Base-by-base conservation (phyloP, 108 stramenopile species). In the Hondaea fermentalgiana region DNA sequence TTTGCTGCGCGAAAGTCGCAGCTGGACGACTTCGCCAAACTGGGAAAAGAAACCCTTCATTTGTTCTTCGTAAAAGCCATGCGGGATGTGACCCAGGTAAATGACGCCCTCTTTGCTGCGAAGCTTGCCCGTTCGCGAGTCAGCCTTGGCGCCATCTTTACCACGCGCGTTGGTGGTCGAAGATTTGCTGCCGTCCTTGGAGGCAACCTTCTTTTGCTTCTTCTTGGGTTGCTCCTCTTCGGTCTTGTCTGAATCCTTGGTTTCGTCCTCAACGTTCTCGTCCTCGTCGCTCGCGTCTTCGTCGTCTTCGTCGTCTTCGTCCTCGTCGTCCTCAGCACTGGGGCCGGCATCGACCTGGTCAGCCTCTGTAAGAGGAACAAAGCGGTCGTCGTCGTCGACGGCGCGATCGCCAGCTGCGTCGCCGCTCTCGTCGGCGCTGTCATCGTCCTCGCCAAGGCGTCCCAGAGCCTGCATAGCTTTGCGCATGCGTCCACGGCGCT, bases 81-180 rank as follows among this genome's bases (percentile, higher is more conserved):
- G 90, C 23, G 98, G 97, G 72, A 99, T 91, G 91, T 98, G 99
- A 0, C 98, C 98, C 49, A 99, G 90, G 92, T 99, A 99, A 16
- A 99, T 90, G 44, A 99, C 97, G 10, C 89, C 76, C 21, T 90
- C 88, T 19, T 89, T 89, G 51, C 49, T 53, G 45, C 49, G n/a
- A 45, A 83, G 14, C 23, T 43, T 83, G 76, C 6, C 6, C 49
- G 87, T 55, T 43, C 90, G 89, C 55, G 89, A 71, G 21, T 64
- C 59, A 4, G 42, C 51, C 3, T 83, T 83, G 14, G 6, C 23
- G 17, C 49, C 23, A 12, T 53, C 5, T 23, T 47, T 53, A 10
- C 35, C 35, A 35, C 35, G 35, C 35, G 35, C 35, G 35, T 35
- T 35, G 35, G 35, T 35, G 35, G 35, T 35, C 35, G 35, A 60